Base-by-base conservation (phyloP, 2,329 filamentous ascomycete species). In the Aspergillus quadricinctus region DNA sequence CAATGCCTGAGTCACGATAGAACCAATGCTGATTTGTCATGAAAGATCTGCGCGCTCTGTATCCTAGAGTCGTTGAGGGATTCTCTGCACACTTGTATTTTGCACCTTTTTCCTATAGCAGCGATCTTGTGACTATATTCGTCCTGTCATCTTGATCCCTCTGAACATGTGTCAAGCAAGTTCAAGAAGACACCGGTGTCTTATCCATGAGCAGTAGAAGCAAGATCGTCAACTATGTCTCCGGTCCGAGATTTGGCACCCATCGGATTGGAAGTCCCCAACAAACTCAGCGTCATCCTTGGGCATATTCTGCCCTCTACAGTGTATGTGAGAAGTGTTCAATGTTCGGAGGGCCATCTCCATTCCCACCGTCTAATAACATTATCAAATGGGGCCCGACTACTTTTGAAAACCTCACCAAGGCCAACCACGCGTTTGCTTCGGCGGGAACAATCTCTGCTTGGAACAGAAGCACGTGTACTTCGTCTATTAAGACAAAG, bases 401-500 rank as follows among this genome's bases (percentile, higher is more conserved):
- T 78, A 28, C 61, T 76, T 11, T 45, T 77, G 29, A 78, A 78
- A 59, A 59, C 67, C 49, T 64, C 68, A 17, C 72, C 75, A 9
- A 64, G 63, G 7, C 65, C 69, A 29, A 66, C 66, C 29, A 71
- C 70, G 9, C 66, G 68, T n/a, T 67, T 78, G 28, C 65, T 77
- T 41, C 72, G 75, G 43, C 69, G 72, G 48, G 75, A 78, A 58
- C 67, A 71, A 45, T 59, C 63, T 37, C 66, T 67, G 37, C 70
- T 78, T 7, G 70, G 75, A 54, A 74, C 71, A 4, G 76, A 78
- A 62, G 75, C 74, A 17, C 65, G 64, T 19, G 69, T 71, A 11
- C 68, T 77, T 19, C 61, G 66, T n/a, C 61, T 77, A 10, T 64
- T 78, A 5, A 66, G 61, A 8, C 66, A 69, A 31, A 68, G 64